Conservation (phyloP, 441 rosid genomes). For the Isatis lusitanica region DNA sequence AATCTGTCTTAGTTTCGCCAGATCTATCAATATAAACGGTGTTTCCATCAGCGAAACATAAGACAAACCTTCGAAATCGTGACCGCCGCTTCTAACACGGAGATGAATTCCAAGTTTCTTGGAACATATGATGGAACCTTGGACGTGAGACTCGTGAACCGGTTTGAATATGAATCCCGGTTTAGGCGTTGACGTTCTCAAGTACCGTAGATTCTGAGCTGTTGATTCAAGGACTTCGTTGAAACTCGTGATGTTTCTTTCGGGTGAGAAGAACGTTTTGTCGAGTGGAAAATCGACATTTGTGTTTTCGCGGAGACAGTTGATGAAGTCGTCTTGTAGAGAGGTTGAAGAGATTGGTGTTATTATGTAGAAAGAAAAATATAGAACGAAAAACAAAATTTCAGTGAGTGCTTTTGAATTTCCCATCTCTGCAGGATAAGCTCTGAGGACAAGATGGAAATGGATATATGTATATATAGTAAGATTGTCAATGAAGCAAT, state of each 20-base stretch:
- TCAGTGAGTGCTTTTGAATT: background rate
- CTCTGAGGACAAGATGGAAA: background rate
- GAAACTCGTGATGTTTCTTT: conserved; percentile 41
- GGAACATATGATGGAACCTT: conserved; percentile 56
- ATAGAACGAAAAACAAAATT: background rate
- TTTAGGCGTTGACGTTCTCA: conserved; percentile 50
- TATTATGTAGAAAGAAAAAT: background rate
- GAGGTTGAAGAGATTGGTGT: conserved; percentile 18
- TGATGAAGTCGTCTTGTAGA: conserved; percentile 39
- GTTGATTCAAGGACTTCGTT: conserved; percentile 47
- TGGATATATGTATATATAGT: too few relatives aligned
- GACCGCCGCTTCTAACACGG: conserved; percentile 70
- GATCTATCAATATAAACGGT: conserved; percentile 58
- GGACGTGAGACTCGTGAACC: conserved; percentile 50
- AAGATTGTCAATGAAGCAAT: too few relatives aligned
- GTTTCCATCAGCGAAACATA: conserved; percentile 47
- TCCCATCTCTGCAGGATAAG: background rate
- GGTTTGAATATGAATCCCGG: conserved; percentile 72
- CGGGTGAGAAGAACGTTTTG: conserved; percentile 36
- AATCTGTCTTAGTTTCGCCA: conserved; percentile 44
- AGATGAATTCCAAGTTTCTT: conserved; percentile 50
- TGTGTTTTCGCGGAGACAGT: conserved; percentile 46
- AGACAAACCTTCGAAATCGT: conserved; percentile 69
- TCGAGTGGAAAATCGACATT: conserved; percentile 35
- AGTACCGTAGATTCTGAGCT: conserved; percentile 59